These are phyloP conservation scores for Mycosarcoma maydis DNA, from an alignment of 1,284 basidiomycete genomes.

Conservation along the genomic window DNA sequence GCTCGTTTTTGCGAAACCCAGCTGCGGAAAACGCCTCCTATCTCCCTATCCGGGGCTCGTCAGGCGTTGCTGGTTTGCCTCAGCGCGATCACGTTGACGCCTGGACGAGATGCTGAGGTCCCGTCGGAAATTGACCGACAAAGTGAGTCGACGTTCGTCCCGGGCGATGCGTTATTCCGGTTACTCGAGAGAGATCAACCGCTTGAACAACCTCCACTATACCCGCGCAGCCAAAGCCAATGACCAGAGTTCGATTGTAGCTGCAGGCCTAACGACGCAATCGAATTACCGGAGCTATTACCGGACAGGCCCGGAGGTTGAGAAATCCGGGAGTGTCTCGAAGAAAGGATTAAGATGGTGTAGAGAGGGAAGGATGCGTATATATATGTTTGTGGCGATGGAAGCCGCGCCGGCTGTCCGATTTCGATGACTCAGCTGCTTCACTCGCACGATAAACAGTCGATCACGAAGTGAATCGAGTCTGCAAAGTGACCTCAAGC, in stretches of 20 bases:
- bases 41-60: neutral
- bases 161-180: neutral
- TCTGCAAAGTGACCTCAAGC: slow-evolving; percentile 22
- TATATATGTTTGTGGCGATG: slow-evolving; percentile 38
- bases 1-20: neutral
- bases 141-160: neutral
- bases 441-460: slow-evolving; percentile 22
- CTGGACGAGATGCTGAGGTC: neutral
- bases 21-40: too few relatives aligned
- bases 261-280: neutral
- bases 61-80: neutral
- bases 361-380: slow-evolving; percentile 13
- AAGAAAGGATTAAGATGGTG: slow-evolving; percentile 2
- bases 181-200: neutral
- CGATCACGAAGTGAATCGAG: slow-evolving; percentile 19
- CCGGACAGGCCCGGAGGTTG: slow-evolving; percentile 21
- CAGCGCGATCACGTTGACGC: neutral
- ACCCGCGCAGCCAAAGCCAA: neutral
- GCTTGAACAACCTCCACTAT: neutral
- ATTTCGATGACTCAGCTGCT: slow-evolving; percentile 15
- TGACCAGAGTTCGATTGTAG: neutral
- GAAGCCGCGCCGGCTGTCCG: slow-evolving; percentile 7
- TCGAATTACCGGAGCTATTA: slow-evolving; percentile 5
- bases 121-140: neutral
- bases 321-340: slow-evolving; percentile 16